Conservation (phyloP, 2,329 filamentous ascomycete genomes). For the Juglanconis juglandina region DNA sequence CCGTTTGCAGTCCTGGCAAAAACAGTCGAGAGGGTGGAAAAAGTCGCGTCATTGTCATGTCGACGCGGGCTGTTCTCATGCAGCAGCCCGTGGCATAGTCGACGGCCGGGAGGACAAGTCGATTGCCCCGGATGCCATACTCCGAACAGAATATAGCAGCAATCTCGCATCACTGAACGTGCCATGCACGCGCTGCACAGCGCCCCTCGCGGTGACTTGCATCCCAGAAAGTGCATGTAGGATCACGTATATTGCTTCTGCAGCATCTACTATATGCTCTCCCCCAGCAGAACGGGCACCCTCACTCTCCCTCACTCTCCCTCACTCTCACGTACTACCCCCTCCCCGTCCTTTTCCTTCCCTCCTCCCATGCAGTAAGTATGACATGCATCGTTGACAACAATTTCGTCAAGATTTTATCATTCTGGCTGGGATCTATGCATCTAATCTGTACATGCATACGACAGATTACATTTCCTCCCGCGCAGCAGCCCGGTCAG, state of each 20-base stretch:
- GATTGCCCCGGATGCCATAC: not conserved
- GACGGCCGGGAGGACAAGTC: not conserved
- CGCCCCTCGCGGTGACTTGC: not conserved
- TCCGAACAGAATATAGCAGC: not conserved
- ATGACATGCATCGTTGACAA: too few species aligned
- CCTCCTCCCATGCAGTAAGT: too few species aligned
- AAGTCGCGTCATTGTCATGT: not conserved
- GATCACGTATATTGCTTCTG: not conserved
- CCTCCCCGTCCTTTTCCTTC: too few species aligned
- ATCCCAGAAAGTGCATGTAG: not conserved
- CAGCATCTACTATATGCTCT: not conserved
- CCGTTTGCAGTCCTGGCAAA: too few species aligned
- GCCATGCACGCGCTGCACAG: not conserved
- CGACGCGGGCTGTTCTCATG: not conserved
- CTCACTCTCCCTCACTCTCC: too few species aligned
- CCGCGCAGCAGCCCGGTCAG: conserved; percentile 12
- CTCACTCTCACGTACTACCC: too few species aligned
- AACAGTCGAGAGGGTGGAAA: not conserved
- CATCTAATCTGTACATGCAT: too few species aligned
- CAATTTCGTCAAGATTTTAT: too few species aligned
- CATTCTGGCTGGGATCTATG: too few species aligned
- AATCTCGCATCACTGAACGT: not conserved
- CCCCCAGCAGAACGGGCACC: too few species aligned
- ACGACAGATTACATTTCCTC: not conserved
- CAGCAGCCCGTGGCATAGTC: not conserved